Evolutionary conservation across 2,329 filamentous ascomycete genomes (phyloP), one percentile per base, ranked within the genome.

Genomic region (Aureobasidium lini): DNA sequence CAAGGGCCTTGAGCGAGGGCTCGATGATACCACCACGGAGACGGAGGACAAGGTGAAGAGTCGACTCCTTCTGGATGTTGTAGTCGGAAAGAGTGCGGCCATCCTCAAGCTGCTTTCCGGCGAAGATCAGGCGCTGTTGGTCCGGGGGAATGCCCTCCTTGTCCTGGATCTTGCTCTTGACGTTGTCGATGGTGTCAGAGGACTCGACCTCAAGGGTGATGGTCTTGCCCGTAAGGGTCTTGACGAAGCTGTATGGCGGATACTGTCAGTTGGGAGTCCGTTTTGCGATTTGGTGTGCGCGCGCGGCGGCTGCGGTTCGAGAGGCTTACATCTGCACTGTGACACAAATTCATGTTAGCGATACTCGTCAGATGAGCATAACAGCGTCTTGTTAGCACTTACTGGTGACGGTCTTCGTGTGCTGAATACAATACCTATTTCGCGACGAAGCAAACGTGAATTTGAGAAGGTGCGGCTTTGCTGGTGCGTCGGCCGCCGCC

Each of bases 31-130:
- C 93, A 84, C 93, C 93, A 85, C 93, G 92, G 73, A 97, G 92
- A 83, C 93, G 92, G 80, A 97, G 93, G 76, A 97, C 93, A 75
- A 97, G 81, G 83, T 97, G 93, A 72, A 97, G 92, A 68, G 93
- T 97, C 61, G 92, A 96, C 84, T 97, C 93, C 90, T 96, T 96
- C 84, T 96, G 92, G 81, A 97, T 96, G 84, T 96, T 96, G 88
- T 96, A 96, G 83, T 96, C 92, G 76, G 87, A 90, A 67, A 96
- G 85, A 65, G 93, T 96, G 74, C 92, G 89, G 80, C 92, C 92
- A 82, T 97, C 93, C 85, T 96, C 93, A 68, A 97, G 88, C 83
- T 96, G 93, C 88, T 96, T 96, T 79, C 93, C 92, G 72, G 92
- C 92, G 78, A 97, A 97, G 82, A 96, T 96, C 83, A 97, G 79